Evolutionary conservation across 2,329 filamentous ascomycete species (phyloP).

Genomic region (Penicillium frequentans): DNA sequence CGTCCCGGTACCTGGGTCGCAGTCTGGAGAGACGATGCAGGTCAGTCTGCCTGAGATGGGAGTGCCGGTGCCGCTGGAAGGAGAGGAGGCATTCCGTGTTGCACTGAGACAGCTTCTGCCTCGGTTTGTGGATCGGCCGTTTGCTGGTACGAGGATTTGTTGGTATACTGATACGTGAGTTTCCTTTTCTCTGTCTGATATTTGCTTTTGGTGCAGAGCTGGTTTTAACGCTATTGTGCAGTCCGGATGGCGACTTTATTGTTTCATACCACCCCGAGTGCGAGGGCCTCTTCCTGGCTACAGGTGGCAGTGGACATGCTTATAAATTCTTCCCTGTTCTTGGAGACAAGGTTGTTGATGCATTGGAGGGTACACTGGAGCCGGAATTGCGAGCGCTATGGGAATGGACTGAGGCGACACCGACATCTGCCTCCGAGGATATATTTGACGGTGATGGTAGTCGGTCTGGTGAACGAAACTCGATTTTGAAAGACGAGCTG

Average conservation of each 20-base stretch:
- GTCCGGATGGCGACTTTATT: slow-evolving; percentile 67
- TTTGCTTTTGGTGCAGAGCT: neutral
- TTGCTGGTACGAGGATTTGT: slow-evolving; percentile 64
- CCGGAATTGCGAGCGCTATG: slow-evolving; percentile 43
- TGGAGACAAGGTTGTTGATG: slow-evolving; percentile 53
- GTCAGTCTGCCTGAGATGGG: slow-evolving; percentile 42
- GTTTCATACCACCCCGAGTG: slow-evolving; percentile 67
- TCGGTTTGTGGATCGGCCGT: slow-evolving; percentile 59
- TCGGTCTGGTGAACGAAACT: slow-evolving; percentile 35
- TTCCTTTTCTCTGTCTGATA: neutral
- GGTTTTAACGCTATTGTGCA: slow-evolving; percentile 11
- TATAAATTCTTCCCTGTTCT: slow-evolving; percentile 57
- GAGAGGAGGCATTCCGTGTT: slow-evolving; percentile 59
- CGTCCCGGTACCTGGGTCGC: slow-evolving; percentile 28
- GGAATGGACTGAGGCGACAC: slow-evolving; percentile 34
- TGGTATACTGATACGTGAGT: slow-evolving; percentile 72
- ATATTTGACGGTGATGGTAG: slow-evolving; percentile 39
- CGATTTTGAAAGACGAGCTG: slow-evolving; percentile 41
- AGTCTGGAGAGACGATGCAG: slow-evolving; percentile 27
- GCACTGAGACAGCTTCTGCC: slow-evolving; percentile 64
- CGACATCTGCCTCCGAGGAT: slow-evolving; percentile 18
- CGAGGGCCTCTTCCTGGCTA: slow-evolving; percentile 51
- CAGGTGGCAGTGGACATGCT: slow-evolving; percentile 54
- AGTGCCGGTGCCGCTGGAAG: slow-evolving; percentile 53
- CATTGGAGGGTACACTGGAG: slow-evolving; percentile 46